Evolutionary conservation across 345 rosid genomes (phyloP).

Genomic region (Citrus inodora): DNA sequence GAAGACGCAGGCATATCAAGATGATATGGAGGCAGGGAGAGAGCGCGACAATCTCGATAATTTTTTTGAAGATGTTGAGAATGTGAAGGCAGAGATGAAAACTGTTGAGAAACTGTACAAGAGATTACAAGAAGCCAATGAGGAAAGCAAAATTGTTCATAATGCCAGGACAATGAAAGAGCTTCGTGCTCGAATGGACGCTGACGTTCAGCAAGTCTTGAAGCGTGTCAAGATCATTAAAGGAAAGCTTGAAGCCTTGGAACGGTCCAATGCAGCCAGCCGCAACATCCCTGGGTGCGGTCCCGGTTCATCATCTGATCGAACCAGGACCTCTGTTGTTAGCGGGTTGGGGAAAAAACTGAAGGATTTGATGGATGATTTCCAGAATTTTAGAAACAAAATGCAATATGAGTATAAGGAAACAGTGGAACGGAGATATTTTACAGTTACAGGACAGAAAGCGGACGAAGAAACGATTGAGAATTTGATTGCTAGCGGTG

Average conservation of each 20-base stretch:
- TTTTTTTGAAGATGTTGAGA: slow-evolving; percentile 76
- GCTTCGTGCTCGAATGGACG: slow-evolving; percentile 59
- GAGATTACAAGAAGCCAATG: slow-evolving; percentile 69
- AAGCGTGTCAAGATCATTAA: slow-evolving; percentile 63
- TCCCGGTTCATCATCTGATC: slow-evolving; percentile 74
- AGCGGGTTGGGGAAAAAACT: slow-evolving; percentile 73
- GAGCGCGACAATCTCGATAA: slow-evolving; percentile 63
- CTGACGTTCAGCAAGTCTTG: slow-evolving; percentile 56
- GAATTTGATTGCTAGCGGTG: slow-evolving; percentile 72
- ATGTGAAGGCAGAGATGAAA: slow-evolving; percentile 67
- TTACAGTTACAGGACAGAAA: slow-evolving; percentile 68
- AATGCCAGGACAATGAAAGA: slow-evolving; percentile 61
- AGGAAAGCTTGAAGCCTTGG: slow-evolving; percentile 70
- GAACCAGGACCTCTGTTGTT: slow-evolving; percentile 77
- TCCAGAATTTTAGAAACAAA: slow-evolving; percentile 52
- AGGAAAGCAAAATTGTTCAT: slow-evolving; percentile 62
- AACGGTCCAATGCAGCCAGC: slow-evolving; percentile 56
- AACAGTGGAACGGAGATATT: slow-evolving; percentile 75
- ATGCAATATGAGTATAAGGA: slow-evolving; percentile 70
- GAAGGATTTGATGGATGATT: slow-evolving; percentile 71
- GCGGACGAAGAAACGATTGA: slow-evolving; percentile 80
- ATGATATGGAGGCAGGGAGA: slow-evolving; percentile 63
- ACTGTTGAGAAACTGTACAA: slow-evolving; percentile 51
- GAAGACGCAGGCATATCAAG: slow-evolving; percentile 48
- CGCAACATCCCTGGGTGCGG: slow-evolving; percentile 64